Base-by-base conservation (phyloP, 2,329 filamentous ascomycete genomes). In the Thielaviopsis populi region DNA sequence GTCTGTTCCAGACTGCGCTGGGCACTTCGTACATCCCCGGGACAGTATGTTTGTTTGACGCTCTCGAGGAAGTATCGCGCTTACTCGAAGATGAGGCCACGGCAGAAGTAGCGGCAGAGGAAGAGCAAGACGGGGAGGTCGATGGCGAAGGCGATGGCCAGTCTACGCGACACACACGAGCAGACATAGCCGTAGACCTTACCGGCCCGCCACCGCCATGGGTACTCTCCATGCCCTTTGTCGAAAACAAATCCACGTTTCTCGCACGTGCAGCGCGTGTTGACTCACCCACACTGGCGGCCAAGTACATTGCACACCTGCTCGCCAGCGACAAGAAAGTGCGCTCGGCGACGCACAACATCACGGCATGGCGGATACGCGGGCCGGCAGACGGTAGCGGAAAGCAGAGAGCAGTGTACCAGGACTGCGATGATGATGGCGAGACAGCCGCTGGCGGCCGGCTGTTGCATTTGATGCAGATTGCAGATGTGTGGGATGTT, bases 381-480 rank as follows among this genome's bases (percentile, higher is more conserved):
- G 83, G 82, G 75, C 76, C 77, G 64, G 76, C n/a, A 10, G 54
- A 74, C 67, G 76, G 77, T 3, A 80, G 79, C 61, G 53, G 53
- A 13, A 56, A 37, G 5, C 27, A 27, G 10, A 27, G 53, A 13
- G 76, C 77, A 33, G 90, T 86, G 69, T 66, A 60, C 33, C 91
- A 97, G 73, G 94, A 99, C 74, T 96, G 87, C 71, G 89, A 99
- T 70, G 94, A 99, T 70, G 94, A 99, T 72, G 94, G 94, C 1
- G 94, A 99, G 79, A 88, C 88, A 30, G 94, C 94, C 5, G 94
- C 94, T 0, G 94, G 94, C 0, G 85, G 87, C 0, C 80, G 94
- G 50, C 74, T 99, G 70, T 75, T 97, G 66, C 90, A 95, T 75
- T 77, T 99, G 37, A 87, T 99, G 85, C 91, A 96, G 76, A 75